Base-by-base conservation (phyloP, 2,329 filamentous ascomycete genomes). In the Purpureocillium lavendulum region DNA sequence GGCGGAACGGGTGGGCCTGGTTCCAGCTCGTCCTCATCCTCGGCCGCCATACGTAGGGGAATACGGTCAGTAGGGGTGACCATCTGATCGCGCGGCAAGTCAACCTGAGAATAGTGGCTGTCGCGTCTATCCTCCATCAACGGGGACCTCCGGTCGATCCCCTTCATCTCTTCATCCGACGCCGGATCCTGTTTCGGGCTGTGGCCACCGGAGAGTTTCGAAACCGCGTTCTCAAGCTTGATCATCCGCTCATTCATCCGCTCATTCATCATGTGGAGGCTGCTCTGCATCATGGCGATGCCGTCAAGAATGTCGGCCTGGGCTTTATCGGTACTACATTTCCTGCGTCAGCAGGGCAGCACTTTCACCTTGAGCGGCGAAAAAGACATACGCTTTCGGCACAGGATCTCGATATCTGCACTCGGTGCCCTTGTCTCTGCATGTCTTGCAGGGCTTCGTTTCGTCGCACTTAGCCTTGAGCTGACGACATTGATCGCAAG, bases 381-480 rank as follows among this genome's bases (percentile, higher is more conserved):
- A 10, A 10, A 5, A 26, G 5, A 40, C 41, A 30, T 71, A 94
- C 86, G 94, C 90, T 56, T 94, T 92, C 13, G 87, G 87, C 16
- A 87, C 84, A 6, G 92, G 84, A 55, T 96, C 89, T 48, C 89
- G 81, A 60, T 96, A 97, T 60, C 86, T 82, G 66, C 87, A 98
- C 39, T 80, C 73, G 26, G 87, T 73, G 48, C 76, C 81, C 57
- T 94, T 94, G 50, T 97, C 89, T 52, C 83, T 84, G 59, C 92
- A 98, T 52, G 82, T 87, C 56, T 87, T 90, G 52, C 84, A 83
- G 2, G 84, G 88, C 48, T 84, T 80, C 10, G 81, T 80, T 66
- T 95, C 88, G 52, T 94, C 87, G 58, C 88, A 95, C 62, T 94
- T 94, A 12, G 87, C 87, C 61, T 94, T 95, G 30, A 90, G 74